phyloP scores from a whole-genome alignment of 208 protist genomes.

The Tritrichomonas foetus region DNA sequence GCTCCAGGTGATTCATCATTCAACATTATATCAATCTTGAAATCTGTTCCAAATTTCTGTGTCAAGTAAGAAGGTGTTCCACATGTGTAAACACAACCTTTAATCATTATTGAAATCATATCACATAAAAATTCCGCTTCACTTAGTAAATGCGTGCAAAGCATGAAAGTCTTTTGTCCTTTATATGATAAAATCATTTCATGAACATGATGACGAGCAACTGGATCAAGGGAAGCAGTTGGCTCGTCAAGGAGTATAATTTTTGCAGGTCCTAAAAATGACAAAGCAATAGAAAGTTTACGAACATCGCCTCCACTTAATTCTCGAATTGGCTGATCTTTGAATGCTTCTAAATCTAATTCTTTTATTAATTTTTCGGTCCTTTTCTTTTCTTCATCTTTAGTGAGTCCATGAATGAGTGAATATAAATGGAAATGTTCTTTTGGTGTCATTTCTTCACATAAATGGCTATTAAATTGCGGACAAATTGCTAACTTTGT shows the following conservation, averaged over 20 bases:
- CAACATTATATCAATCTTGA: not conserved
- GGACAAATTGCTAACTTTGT: not conserved
- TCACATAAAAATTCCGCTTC: slow-evolving; percentile 16
- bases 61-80: not conserved
- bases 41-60: not conserved
- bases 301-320: not conserved
- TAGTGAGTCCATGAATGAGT: not conserved
- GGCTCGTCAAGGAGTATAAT: slow-evolving; percentile 40
- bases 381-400: not conserved
- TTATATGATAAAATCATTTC: not conserved
- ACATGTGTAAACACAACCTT: not conserved
- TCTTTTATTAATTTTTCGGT: not conserved
- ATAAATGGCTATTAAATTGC: slow-evolving; percentile 30
- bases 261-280: not conserved
- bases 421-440: slow-evolving; percentile 39
- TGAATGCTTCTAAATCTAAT: not conserved
- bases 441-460: not conserved
- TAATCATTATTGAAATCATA: not conserved
- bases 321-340: not conserved
- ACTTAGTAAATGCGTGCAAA: slow-evolving; percentile 4
- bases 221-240: slow-evolving; percentile 7
- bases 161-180: not conserved
- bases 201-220: not conserved
- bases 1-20: not conserved
- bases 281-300: not conserved